Conservation (phyloP, 306 rosid genomes). For the Acacia acuminata region DNA sequence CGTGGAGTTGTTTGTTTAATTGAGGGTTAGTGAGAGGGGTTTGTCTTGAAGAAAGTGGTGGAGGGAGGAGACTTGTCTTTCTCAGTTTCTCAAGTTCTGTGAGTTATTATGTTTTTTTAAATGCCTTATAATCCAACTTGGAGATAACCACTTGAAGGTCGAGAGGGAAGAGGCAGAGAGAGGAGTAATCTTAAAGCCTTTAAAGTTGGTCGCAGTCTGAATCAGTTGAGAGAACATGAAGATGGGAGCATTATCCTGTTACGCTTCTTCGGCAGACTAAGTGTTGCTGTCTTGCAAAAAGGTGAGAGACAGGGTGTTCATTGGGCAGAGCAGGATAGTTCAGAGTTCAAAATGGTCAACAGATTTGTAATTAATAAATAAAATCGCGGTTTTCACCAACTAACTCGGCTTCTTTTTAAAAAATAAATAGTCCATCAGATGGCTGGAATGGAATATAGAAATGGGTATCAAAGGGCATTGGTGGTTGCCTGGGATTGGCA, state of each 20-base stretch:
- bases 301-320: neutral
- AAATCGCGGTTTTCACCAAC: neutral
- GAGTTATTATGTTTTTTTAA: neutral
- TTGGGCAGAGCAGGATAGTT: neutral
- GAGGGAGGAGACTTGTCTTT: conserved; percentile 54
- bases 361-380: neutral
- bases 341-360: neutral
- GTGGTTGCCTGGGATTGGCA: neutral
- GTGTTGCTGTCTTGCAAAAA: conserved; percentile 32
- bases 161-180: conserved; percentile 11
- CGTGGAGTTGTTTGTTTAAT: conserved; percentile 42
- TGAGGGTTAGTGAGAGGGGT: conserved; percentile 71
- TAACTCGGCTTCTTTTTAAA: neutral
- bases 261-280: conserved; percentile 30
- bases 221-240: conserved; percentile 42
- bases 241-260: conserved; percentile 28
- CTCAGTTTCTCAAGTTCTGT: conserved; percentile 38
- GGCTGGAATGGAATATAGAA: neutral
- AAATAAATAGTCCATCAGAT: neutral
- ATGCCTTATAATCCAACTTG: conserved; percentile 28
- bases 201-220: conserved; percentile 51
- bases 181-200: conserved; percentile 72
- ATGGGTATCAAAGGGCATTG: neutral
- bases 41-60: conserved; percentile 64
- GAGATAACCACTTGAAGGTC: conserved; percentile 40